Evolutionary conservation across 208 protist genomes (phyloP).

Genomic region (Tritrichomonas musculus): DNA sequence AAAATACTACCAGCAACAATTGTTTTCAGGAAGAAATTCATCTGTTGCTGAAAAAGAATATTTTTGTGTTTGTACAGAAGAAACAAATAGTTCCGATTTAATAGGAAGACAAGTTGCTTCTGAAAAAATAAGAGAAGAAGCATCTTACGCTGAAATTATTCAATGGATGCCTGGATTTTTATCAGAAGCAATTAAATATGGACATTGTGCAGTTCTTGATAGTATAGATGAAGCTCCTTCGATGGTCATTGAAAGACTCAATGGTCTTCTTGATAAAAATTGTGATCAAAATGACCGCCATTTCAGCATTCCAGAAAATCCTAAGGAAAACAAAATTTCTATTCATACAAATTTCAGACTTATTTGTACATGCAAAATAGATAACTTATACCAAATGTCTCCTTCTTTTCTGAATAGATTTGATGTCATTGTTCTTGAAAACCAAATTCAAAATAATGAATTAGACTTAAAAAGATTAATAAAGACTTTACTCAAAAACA

Average conservation of each 20-base stretch:
- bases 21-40: not conserved
- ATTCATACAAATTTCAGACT: not conserved
- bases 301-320: not conserved
- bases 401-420: not conserved
- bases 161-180: not conserved
- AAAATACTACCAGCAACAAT: not conserved
- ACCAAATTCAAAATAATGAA: not conserved
- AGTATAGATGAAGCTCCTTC: not conserved
- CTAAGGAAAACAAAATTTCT: not conserved
- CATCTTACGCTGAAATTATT: not conserved
- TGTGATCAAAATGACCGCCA: not conserved
- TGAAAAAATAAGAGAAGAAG: not conserved
- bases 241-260: not conserved
- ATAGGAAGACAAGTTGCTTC: not conserved
- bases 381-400: not conserved
- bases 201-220: not conserved
- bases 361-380: not conserved
- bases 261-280: not conserved
- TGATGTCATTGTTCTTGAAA: not conserved
- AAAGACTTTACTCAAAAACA: not conserved
- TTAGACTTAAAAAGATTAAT: too few relatives aligned
- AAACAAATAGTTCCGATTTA: not conserved
- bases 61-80: not conserved
- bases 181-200: not conserved
- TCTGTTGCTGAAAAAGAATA: not conserved